Conservation (phyloP, 768 basidiomycete species). For the Mycena kentingensis region DNA sequence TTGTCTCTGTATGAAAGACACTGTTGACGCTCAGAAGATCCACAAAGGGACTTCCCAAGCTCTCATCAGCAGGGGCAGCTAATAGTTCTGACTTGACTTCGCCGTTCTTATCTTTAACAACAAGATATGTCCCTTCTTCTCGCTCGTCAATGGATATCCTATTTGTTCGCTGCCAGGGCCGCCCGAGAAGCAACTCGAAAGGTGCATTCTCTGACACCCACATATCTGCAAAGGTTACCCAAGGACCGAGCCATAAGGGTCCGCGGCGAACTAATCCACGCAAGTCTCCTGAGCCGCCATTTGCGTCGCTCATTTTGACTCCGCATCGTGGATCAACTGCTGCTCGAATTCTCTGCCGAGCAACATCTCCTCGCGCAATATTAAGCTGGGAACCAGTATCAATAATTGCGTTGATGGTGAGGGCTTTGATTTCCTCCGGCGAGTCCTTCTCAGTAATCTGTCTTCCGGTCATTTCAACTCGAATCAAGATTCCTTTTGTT, state of each 20-base stretch:
- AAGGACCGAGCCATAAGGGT: slow-evolving; percentile 23
- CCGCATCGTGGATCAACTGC: slow-evolving; percentile 15
- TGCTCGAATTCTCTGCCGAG: background rate
- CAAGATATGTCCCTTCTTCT: slow-evolving; percentile 26
- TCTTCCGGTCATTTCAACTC: slow-evolving; percentile 1
- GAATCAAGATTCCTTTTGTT: background rate
- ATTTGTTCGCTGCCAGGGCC: slow-evolving; percentile 25
- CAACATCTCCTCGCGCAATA: slow-evolving; percentile 18
- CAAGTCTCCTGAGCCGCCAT: slow-evolving; percentile 26
- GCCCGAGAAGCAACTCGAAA: slow-evolving; percentile 1
- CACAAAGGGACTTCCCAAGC: too few relatives aligned
- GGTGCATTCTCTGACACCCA: slow-evolving; percentile 20
- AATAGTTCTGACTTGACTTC: too few relatives aligned
- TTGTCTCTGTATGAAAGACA: too few relatives aligned
- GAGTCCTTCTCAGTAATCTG: too few relatives aligned
- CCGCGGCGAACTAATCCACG: slow-evolving; percentile 25
- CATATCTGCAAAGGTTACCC: slow-evolving; percentile 24
- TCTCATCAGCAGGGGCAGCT: too few relatives aligned
- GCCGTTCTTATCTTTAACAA: slow-evolving; percentile 26
- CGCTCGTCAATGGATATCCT: slow-evolving; percentile 26
- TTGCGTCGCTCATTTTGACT: slow-evolving; percentile 29
- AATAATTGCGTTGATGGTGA: slow-evolving; percentile 22
- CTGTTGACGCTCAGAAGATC: too few relatives aligned
- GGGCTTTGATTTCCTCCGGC: background rate
- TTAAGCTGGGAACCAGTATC: slow-evolving; percentile 31